These are phyloP conservation scores for Cyclotella choctawhatcheeana DNA, from an alignment of 108 stramenopile genomes.

Conservation along the genomic window DNA sequence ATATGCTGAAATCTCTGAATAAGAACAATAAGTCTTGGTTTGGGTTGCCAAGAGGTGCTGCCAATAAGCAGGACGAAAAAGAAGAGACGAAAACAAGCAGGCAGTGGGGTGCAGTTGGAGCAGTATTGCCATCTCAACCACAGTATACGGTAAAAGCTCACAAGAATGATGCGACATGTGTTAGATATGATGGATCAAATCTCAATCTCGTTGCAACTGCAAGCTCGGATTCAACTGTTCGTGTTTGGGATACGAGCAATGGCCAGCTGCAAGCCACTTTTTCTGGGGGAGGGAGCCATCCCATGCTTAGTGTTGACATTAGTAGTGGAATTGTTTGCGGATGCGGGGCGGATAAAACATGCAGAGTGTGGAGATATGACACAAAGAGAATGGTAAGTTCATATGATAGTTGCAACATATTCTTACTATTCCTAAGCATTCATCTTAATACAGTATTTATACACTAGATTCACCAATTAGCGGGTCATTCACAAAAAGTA, in stretches of 20 bases:
- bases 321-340: constrained; percentile 65
- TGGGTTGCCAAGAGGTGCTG: constrained; percentile 35
- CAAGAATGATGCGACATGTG: constrained; percentile 66
- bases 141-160: constrained; percentile 69
- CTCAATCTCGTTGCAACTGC: constrained; percentile 68
- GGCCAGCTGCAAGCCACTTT: constrained; percentile 69
- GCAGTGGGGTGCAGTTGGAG: constrained; percentile 56
- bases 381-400: constrained; percentile 80
- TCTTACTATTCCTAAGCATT: too few relatives aligned
- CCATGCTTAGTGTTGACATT: constrained; percentile 76
- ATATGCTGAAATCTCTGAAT: constrained; percentile 55
- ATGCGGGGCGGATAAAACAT: constrained; percentile 84
- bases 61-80: constrained; percentile 13
- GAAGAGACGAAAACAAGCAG: constrained; percentile 17
- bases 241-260: constrained; percentile 80
- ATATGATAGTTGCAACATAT: too few relatives aligned
- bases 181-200: constrained; percentile 71
- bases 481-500: constrained; percentile 83
- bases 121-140: constrained; percentile 66
- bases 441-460: too few relatives aligned
- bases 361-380: constrained; percentile 79
- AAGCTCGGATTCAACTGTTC: constrained; percentile 71
- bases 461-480: constrained; percentile 88
- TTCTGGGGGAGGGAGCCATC: constrained; percentile 60
- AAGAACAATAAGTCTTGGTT: constrained; percentile 58